Base-by-base conservation (phyloP, 1,284 basidiomycete genomes). In the Boletus albobrunnescens region DNA sequence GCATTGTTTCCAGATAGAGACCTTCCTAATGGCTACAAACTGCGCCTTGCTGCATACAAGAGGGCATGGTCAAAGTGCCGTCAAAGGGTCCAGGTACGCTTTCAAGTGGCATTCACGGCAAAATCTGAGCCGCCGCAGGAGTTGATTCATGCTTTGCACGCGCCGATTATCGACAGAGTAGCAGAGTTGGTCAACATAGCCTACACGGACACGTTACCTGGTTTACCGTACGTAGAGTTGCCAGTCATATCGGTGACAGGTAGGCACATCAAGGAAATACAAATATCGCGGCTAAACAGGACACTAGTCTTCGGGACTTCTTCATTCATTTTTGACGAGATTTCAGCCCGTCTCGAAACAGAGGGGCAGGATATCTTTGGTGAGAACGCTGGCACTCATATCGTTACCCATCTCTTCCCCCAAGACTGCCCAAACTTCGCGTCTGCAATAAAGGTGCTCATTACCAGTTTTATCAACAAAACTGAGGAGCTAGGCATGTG, bases 201-300 rank as follows among this genome's bases (percentile, higher is more conserved):
- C 9, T 74, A 80, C 51, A 52, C 54, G 1, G 60, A 72, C 36
- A 50, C 60, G 14, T 56, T 77, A 0, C 70, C 70, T n/a, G 75
- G 74, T 14, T 57, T 79, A 19, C 78, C 79, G 0, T 72, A 72
- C 40, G 53, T 69, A 11, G 81, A 83, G 55, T 56, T 83, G 12
- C 77, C 80, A 13, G 69, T 76, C n/a, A 66, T 81, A 42, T 66
- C 75, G 2, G 67, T 87, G 33, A 75, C 75, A 45, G 75, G 81
- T 81, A 52, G 36, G 72, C 56, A 42, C n/a, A 1, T 7, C 35
- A 26, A 28, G 32, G 28, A 30, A 31, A 37, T 16, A 41, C 14
- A 4, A 23, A 28, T 22, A 6, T 36, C 20, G 8, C 33, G 52
- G 47, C 44, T 60, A 47, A 64, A 35, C 3, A 8, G 5, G 3